A percentile compares a stretch with the other conserved stretches of the same genome.
Evolutionary conservation across 108 stramenopile species (phyloP).

Genomic region (Tribonema minus): DNA sequence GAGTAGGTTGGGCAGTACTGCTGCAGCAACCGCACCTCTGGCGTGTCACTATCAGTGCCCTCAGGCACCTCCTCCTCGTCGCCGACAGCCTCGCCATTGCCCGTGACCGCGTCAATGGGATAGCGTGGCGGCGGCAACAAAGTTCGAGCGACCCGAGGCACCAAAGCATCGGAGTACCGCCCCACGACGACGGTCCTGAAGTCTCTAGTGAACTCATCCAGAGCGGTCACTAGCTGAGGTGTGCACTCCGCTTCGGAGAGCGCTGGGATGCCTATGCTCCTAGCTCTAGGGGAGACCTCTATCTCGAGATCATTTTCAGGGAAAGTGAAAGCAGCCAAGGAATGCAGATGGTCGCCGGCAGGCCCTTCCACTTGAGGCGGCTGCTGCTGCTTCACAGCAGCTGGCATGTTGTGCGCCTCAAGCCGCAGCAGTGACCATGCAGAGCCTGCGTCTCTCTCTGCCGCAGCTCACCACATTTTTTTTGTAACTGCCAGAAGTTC

Average conservation of each 20-base stretch:
- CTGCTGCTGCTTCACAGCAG: no score
- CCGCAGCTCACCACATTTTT: no score
- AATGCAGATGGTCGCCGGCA: no score
- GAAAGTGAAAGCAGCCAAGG: conserved; percentile 16
- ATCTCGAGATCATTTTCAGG: conserved; percentile 40
- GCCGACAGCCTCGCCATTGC: not conserved
- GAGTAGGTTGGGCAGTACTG: conserved; percentile 27
- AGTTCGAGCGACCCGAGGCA: conserved; percentile 1
- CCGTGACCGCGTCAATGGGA: not conserved
- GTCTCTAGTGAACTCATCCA: conserved; percentile 35
- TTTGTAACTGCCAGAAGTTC: no score
- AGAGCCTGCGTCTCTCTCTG: no score
- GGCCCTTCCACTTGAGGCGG: no score
- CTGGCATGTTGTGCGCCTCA: no score
- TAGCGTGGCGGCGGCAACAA: not conserved
- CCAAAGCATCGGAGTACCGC: conserved; percentile 2
- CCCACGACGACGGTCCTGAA: conserved; percentile 24
- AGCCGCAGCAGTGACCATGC: no score
- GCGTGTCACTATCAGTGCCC: not conserved
- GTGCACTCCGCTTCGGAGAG: conserved; percentile 15
- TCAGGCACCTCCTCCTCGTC: not conserved
- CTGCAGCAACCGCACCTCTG: conserved; percentile 30
- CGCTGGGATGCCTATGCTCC: conserved; percentile 7
- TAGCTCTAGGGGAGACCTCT: not conserved
- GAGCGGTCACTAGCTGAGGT: conserved; percentile 14